Evolutionary conservation across 306 rosid genomes (phyloP).

Genomic region (Rosa multiflora): DNA sequence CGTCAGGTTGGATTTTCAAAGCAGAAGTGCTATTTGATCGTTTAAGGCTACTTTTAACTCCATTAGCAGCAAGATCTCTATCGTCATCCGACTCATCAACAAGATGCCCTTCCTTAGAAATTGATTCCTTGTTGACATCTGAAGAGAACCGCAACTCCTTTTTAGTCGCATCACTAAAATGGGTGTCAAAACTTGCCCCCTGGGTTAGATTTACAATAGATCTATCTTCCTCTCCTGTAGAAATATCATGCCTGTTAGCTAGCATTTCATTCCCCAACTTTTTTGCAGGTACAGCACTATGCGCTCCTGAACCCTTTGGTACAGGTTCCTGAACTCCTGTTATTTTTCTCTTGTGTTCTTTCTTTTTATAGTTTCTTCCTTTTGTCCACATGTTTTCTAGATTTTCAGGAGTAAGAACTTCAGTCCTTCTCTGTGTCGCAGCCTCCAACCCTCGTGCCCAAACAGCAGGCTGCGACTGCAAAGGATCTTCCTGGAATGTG

Average conservation of each 20-base stretch:
- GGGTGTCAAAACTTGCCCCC: conserved; percentile 37
- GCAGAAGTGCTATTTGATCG: conserved; percentile 82
- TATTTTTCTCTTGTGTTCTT: conserved; percentile 58
- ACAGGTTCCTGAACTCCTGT: conserved; percentile 47
- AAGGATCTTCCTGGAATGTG: conserved; percentile 42
- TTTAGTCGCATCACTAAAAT: conserved; percentile 39
- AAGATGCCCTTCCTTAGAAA: conserved; percentile 28
- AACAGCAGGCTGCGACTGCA: conserved; percentile 54
- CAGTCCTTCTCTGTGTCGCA: conserved; percentile 90
- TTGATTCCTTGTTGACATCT: conserved; percentile 36
- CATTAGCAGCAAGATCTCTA: conserved; percentile 29
- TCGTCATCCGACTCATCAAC: conserved; percentile 44
- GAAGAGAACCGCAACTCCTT: conserved; percentile 34
- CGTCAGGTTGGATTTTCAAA: conserved; percentile 45
- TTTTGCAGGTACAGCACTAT: conserved; percentile 31
- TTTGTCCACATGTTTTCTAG: conserved; percentile 99
- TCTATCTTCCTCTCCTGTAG: conserved; percentile 42
- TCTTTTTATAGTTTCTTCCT: conserved; percentile 85
- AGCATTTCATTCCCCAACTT: conserved; percentile 43
- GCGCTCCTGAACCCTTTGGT: conserved; percentile 36
- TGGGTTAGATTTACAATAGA: conserved; percentile 24
- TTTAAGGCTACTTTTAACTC: conserved; percentile 50
- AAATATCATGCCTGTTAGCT: conserved; percentile 36
- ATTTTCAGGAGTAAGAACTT: conserved; percentile 95
- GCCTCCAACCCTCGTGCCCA: conserved; percentile 84